Evolutionary conservation across 1,284 basidiomycete genomes (phyloP).

Genomic region (Sporisorium reilianum): DNA sequence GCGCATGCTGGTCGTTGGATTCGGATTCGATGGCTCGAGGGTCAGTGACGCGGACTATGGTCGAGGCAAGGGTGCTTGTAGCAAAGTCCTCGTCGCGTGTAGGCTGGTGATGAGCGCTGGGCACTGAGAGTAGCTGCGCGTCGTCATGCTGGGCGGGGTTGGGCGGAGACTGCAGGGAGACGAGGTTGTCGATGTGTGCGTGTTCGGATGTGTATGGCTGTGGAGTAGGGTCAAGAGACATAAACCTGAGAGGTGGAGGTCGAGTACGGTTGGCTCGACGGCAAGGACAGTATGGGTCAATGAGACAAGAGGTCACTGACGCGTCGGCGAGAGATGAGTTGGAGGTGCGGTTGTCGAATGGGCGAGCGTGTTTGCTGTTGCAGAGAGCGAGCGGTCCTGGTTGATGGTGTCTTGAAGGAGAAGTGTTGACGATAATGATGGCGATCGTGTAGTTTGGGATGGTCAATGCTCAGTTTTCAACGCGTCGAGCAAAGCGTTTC

Average conservation of each 20-base stretch:
- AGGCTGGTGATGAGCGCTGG: constrained; percentile 1
- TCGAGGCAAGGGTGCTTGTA: constrained; percentile 6
- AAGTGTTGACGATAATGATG: not conserved
- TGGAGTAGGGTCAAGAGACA: constrained; percentile 42
- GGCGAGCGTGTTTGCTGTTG: not conserved
- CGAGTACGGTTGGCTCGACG: constrained; percentile 29
- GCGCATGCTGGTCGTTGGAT: not conserved
- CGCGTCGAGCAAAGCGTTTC: constrained; percentile 17
- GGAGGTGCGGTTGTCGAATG: not conserved
- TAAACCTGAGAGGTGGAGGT: constrained; percentile 28
- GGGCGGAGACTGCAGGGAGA: not conserved
- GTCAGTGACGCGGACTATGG: constrained; percentile 43
- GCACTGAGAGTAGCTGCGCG: not conserved
- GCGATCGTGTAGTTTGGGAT: too few relatives aligned
- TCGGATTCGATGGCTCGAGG: constrained; percentile 7
- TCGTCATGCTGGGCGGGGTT: constrained; percentile 21
- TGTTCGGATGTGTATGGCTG: constrained; percentile 12
- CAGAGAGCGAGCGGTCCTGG: not conserved
- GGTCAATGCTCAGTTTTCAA: constrained; percentile 18
- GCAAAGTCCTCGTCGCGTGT: constrained; percentile 6
- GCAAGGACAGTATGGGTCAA: constrained; percentile 12
- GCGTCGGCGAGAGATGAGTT: not conserved
- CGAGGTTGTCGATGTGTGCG: constrained; percentile 1
- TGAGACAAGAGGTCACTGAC: constrained; percentile 25
- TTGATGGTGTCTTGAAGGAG: constrained; percentile 1